Base-by-base conservation (phyloP, 352 stramenopile species). In the Phytophthora nicotianae region DNA sequence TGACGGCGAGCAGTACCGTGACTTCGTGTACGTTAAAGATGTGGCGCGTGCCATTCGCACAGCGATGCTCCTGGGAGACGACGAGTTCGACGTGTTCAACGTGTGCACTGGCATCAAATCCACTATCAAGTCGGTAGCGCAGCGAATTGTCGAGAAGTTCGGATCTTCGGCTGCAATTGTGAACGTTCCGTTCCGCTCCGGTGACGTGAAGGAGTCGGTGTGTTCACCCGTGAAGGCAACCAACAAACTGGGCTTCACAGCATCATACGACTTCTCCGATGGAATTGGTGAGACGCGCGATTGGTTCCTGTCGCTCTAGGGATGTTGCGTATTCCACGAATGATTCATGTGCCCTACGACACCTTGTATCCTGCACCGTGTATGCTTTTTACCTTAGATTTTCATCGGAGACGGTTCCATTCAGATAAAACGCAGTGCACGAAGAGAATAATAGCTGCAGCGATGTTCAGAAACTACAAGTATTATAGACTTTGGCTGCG, bases 1-100 rank as follows among this genome's bases (percentile, higher is more conserved):
- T 17, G 77, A 89, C 13, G 86, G 83, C 23, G 78, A 89, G 20
- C 86, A 94, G 52, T 92, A 90, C 71, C 83, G 86, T 13, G 86
- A 95, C 65, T 95, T 95, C 62, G 84, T 95, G 56, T 95, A 80
- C 58, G 86, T 95, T 38, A 93, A 95, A 69, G 86, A 95, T 37
- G 82, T 95, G 2, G 86, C 84, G 23, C 83, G 83, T 40, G 86
- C 86, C 37, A 90, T 95, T 48, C 84, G 83, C 27, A 89, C 78
- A 26, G 86, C 86, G 21, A 91, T 95, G 81, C 66, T 93, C 43
- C 52, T 91, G 23, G 58, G 58, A 27, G 72, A 88, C 65, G 65
- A 83, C 27, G 71, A 87, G 35, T 95, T 91, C 50, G 80, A 95
- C 56, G 83, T 91, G 19, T 95, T 92, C 50, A 95, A 95, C 58